Evolutionary conservation across 805 yeast genomes (phyloP).

Genomic region (Wickerhamomyces bisporus): DNA sequence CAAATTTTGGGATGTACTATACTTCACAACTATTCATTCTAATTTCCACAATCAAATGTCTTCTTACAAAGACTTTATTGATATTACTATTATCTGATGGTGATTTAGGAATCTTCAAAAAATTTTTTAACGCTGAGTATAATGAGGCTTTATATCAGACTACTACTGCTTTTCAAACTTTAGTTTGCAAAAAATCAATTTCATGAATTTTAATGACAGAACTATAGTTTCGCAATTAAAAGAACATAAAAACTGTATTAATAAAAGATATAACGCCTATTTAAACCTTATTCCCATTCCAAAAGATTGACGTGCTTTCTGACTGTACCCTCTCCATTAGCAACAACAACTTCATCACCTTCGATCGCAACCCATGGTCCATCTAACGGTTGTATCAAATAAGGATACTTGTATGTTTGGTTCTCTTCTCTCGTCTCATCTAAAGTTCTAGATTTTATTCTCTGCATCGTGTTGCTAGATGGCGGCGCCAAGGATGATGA

Average conservation of each 20-base stretch:
- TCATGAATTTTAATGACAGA: no score
- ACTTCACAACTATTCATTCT: constrained; percentile 9
- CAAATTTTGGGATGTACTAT: constrained; percentile 20
- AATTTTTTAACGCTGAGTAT: background rate
- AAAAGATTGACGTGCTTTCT: constrained; percentile 31
- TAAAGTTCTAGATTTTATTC: constrained; percentile 44
- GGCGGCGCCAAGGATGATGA: constrained; percentile 1
- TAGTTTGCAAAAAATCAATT: no score
- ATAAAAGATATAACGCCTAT: no score
- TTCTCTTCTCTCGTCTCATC: constrained; percentile 74
- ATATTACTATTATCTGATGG: constrained; percentile 11
- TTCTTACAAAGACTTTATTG: constrained; percentile 13
- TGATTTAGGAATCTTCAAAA: background rate
- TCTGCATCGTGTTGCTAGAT: constrained; percentile 4
- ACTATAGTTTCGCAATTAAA: no score
- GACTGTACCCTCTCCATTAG: constrained; percentile 37
- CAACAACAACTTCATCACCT: constrained; percentile 46
- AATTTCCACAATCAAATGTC: constrained; percentile 7
- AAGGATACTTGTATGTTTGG: constrained; percentile 75
- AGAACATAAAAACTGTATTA: no score
- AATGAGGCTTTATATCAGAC: background rate
- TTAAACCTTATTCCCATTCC: constrained; percentile 44
- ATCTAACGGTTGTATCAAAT: constrained; percentile 61
- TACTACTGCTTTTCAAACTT: no score
- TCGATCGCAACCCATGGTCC: constrained; percentile 82